Evolutionary conservation across 1,139 yeast genomes (phyloP).

Genomic region (Sugiyamaella xylanicola): DNA sequence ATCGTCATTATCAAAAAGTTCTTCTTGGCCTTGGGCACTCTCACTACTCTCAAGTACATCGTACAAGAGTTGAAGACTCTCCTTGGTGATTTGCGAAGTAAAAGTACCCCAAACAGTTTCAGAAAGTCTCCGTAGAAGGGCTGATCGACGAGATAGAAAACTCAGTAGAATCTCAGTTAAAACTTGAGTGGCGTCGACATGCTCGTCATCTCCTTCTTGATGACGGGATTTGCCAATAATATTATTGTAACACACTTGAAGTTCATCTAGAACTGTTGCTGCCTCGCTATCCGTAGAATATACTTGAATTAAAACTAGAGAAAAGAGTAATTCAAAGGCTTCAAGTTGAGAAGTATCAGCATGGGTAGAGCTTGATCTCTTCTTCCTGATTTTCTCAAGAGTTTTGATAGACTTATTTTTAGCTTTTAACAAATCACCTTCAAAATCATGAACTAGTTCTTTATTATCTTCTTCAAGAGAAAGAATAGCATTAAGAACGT

Average conservation of each 20-base stretch:
- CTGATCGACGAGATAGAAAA: conserved; percentile 70
- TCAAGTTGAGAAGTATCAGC: conserved; percentile 47
- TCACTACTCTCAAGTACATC: conserved; percentile 76
- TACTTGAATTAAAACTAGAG: conserved; percentile 77
- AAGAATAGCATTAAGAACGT: conserved; percentile 28
- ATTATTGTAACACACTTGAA: conserved; percentile 48
- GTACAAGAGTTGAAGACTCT: conserved; percentile 59
- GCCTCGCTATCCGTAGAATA: conserved; percentile 77
- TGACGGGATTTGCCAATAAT: conserved; percentile 38
- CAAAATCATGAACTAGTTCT: conserved; percentile 38
- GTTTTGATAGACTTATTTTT: conserved; percentile 55
- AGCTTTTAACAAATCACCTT: conserved; percentile 45
- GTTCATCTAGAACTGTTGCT: conserved; percentile 70
- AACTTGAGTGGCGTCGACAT: conserved; percentile 55
- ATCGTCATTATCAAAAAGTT: conserved; percentile 66
- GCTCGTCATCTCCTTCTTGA: conserved; percentile 40
- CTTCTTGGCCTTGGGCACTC: conserved; percentile 77
- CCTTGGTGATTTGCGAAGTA: conserved; percentile 50
- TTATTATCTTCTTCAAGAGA: conserved; percentile 30
- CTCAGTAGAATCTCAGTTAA: conserved; percentile 80
- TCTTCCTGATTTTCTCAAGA: conserved; percentile 51
- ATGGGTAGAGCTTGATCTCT: conserved; percentile 45
- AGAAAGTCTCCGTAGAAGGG: conserved; percentile 70
- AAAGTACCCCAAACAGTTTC: conserved; percentile 75
- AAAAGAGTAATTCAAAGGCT: conserved; percentile 73